Evolutionary conservation across 2,329 filamentous ascomycete species (phyloP), one percentile per base, ranked within the genome.

Genomic region (Meredithiella fracta): DNA sequence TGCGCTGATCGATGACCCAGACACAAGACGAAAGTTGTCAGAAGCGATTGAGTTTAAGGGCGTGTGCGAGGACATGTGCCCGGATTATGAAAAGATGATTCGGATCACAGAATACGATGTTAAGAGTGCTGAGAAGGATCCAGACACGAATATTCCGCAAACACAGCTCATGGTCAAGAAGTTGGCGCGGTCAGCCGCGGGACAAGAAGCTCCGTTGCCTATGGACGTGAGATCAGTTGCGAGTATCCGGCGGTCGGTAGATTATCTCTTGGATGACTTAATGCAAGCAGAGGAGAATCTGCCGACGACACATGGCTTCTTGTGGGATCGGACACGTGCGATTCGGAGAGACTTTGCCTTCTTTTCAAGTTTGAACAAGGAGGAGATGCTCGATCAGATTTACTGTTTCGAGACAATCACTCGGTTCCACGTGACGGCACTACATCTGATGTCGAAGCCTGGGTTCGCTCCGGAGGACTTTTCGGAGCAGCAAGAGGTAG

Each of bases 261-360:
- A 83, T 63, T 84, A 85, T 61, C 69, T 85, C 2, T 70, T 85
- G 50, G 73, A 82, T 61, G 71, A 76, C 53, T 67, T 85, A 2
- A 67, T 85, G 47, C 70, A 69, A 42, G 67, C 72, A 3, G 76
- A 82, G 50, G 72, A 72, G 58, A 72, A 78, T 51, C 69, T 85
- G 5, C 71, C 77, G 0, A 62, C 67, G 3, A 68, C 78, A 47
- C 81, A 85, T 62, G 77, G 75, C 56, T 85, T 83, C 58, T 69
- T 85, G 1, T 84, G 82, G 80, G 81, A 85, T 63, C 73, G 82
- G 47, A 83, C 81, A 22, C 72, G 82, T 57, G 80, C 80, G 7
- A 79, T 85, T 57, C 77, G 82, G 23, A 76, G 81, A 59, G 82
- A 85, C 63, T 82, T 85, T 61, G 79, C 79, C 17, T 82, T 84